Evolutionary conservation across 2,329 filamentous ascomycete species (phyloP).

Genomic region (Penicillium sp.): DNA sequence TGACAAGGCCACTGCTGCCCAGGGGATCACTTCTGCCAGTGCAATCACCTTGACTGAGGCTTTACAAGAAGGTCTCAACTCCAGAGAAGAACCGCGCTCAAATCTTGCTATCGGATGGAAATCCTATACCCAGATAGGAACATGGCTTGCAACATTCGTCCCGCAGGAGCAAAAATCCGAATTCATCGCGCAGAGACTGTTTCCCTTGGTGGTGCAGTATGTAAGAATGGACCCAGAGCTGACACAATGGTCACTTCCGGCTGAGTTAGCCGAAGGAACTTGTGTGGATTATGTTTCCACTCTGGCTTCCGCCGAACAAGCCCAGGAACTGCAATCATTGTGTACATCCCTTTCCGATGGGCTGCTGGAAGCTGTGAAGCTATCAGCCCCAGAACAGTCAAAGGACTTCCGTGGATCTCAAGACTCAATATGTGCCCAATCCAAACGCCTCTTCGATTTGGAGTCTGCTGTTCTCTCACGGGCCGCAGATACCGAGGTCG

Average conservation of each 20-base stretch:
- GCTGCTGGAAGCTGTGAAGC: conserved; percentile 65
- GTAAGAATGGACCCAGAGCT: conserved; percentile 46
- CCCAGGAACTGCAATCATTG: conserved; percentile 51
- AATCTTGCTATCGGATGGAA: conserved; percentile 70
- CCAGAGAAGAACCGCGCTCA: conserved; percentile 69
- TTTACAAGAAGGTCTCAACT: conserved; percentile 67
- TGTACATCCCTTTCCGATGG: conserved; percentile 63
- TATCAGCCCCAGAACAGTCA: conserved; percentile 77
- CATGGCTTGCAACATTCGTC: conserved; percentile 51
- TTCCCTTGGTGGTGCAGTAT: conserved; percentile 55
- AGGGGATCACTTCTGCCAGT: conserved; percentile 43
- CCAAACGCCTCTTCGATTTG: conserved; percentile 65
- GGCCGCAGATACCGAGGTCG: conserved; percentile 21
- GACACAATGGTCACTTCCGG: conserved; percentile 51
- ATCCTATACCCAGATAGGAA: conserved; percentile 66
- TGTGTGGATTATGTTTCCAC: conserved; percentile 38
- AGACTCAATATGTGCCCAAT: conserved; percentile 62
- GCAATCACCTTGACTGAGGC: conserved; percentile 63
- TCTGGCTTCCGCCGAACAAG: conserved; percentile 41
- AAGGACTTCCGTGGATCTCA: conserved; percentile 74
- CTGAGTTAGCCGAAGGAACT: conserved; percentile 35
- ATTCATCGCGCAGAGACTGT: conserved; percentile 47
- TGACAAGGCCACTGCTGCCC: conserved; percentile 21
- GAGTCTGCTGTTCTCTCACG: conserved; percentile 39
- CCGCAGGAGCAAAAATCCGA: conserved; percentile 46